Conservation (phyloP, 169 alveolate species). For the Eimeria maxima region DNA sequence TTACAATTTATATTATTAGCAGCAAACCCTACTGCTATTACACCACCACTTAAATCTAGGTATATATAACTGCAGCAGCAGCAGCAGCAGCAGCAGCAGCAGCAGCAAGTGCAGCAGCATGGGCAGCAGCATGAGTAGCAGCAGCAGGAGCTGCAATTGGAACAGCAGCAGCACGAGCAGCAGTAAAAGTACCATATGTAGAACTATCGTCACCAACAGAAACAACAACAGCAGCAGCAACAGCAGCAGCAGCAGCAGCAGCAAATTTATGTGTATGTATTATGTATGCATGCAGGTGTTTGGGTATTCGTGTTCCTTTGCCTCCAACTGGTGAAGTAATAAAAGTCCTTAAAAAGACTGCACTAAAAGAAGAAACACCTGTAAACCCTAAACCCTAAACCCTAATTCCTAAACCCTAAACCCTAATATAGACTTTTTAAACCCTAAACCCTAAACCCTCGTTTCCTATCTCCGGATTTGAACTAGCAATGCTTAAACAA, state of each 20-base stretch:
- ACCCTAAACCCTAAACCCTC: too few relatives aligned
- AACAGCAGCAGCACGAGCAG: conserved; percentile 8
- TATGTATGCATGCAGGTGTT: conserved; percentile 89
- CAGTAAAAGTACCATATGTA: not conserved
- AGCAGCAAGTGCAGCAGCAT: not conserved
- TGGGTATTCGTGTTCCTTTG: conserved; percentile 96
- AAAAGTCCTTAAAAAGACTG: not conserved
- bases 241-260: conserved; percentile 22
- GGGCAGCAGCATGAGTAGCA: not conserved
- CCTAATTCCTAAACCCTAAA: conserved; percentile 1
- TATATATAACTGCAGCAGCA: not conserved
- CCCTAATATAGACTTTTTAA: not conserved
- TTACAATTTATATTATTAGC: conserved; percentile 45
- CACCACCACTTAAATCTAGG: conserved; percentile 46
- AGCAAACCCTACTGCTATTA: not conserved
- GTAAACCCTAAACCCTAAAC: conserved; percentile 32
- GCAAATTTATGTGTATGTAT: not conserved
- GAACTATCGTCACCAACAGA: not conserved
- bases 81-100: conserved; percentile 18
- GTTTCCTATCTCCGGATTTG: too few relatives aligned
- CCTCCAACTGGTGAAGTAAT: conserved; percentile 81
- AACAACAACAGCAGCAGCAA: not conserved
- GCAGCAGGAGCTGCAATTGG: conserved; percentile 8
- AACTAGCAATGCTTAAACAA: too few relatives aligned
- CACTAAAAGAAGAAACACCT: conserved; percentile 81